Evolutionary conservation across 306 rosid species (phyloP), one percentile per base, ranked within the genome.

Genomic region (Senna tora): DNA sequence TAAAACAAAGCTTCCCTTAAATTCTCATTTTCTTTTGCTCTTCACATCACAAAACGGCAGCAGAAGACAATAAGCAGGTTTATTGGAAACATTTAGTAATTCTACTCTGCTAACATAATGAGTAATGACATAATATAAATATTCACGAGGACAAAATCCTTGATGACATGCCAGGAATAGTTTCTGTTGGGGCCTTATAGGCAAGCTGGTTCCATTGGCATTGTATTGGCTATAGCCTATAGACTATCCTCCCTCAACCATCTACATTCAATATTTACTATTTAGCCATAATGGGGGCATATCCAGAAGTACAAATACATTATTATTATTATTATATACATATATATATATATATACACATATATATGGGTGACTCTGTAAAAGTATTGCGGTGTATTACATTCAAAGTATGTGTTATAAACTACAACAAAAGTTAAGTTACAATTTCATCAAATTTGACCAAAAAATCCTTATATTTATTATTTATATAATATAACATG

Each of bases 1-100:
- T 47, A 53, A 61, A 63, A 54, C 47, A 69, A n/a, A n/a, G 51
- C 42, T 9, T 41, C 69, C 33, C 55, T 54, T 49, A 20, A 75
- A 28, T 34, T 64, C 57, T 69, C 36, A 30, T 6, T 2, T 54
- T 56, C 15, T 64, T 22, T 43, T 55, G 43, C 21, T 71, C 21
- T 71, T 64, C 1, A 45, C 14, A 34, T 11, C 42, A 49, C 42
- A 38, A 4, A 59, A 41, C 17, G 21, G 46, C 72, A 49, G 41
- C 69, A 57, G 28, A 32, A 69, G 55, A 71, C 7, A 53, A 13
- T 51, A 51, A 57, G 66, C 32, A 33, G 16, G 9, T 62, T 53
- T 19, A 9, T 45, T 56, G 15, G 59, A 60, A 61, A 63, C 53
- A 38, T 42, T 34, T 13, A 50, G 50, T 66, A 13, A 54, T 13